Percentiles rank a stretch among this genome's conserved stretches.
phyloP scores from a whole-genome alignment of 345 rosid genomes.

The Eucalyptus pauciflora region DNA sequence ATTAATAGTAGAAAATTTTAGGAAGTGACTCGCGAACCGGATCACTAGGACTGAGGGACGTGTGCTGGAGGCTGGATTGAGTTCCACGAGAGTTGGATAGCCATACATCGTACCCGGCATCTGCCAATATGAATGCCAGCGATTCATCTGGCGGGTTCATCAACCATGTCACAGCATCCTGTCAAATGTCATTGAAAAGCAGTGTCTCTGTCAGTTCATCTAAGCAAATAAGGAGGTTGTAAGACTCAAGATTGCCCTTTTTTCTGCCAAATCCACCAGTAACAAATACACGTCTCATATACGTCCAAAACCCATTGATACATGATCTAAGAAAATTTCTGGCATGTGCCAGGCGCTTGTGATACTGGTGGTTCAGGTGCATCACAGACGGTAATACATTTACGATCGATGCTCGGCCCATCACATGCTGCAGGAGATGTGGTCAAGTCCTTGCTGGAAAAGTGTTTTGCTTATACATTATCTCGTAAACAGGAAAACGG shows the following conservation, averaged over 20 bases:
- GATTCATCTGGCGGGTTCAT: constrained; percentile 12
- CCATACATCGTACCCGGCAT: constrained; percentile 34
- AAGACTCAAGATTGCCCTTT: neutral
- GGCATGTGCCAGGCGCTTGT: neutral
- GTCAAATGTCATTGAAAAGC: neutral
- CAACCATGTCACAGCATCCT: constrained; percentile 30
- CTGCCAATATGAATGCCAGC: constrained; percentile 23
- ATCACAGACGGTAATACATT: neutral
- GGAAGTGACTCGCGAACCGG: neutral
- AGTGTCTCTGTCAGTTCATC: neutral
- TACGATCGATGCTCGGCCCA: neutral
- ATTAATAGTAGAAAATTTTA: neutral
- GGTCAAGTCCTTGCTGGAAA: neutral
- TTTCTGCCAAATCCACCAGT: neutral
- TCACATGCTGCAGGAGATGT: neutral
- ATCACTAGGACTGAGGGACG: constrained; percentile 11
- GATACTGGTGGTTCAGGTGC: neutral
- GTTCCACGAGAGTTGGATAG: constrained; percentile 30
- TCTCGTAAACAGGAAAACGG: neutral
- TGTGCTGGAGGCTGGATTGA: constrained; percentile 15
- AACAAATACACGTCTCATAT: neutral
- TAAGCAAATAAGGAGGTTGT: neutral
- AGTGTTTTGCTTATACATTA: neutral
- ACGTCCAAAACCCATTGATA: neutral
- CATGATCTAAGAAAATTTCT: neutral